Percentiles rank a stretch among this genome's conserved stretches.
phyloP scores from a whole-genome alignment of 192 early-diverging fungal genomes.

The Backusella morwellensis region DNA sequence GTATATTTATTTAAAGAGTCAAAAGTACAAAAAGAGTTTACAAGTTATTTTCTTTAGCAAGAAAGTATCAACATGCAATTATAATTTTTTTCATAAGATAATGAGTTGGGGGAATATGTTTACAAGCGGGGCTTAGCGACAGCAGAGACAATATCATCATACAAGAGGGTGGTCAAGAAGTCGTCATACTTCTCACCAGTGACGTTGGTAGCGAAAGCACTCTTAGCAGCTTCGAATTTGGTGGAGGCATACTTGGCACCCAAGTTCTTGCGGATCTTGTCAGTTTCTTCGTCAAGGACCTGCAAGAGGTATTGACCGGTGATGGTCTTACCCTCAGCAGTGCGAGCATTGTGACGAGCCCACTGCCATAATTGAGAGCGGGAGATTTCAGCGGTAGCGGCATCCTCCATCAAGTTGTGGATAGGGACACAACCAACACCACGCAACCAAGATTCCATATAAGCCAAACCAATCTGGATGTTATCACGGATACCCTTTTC shows the following conservation, averaged over 20 bases:
- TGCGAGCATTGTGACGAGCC: slow-evolving; percentile 83
- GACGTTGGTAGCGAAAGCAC: slow-evolving; percentile 71
- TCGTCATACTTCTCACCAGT: slow-evolving; percentile 86
- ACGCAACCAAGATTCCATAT: slow-evolving; percentile 96
- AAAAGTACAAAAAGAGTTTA: slow-evolving; percentile 6
- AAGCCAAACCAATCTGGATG: slow-evolving; percentile 87
- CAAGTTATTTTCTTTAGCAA: not conserved
- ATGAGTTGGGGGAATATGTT: slow-evolving; percentile 12
- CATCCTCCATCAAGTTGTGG: slow-evolving; percentile 98
- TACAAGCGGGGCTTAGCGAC: slow-evolving; percentile 32
- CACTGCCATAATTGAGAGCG: slow-evolving; percentile 98
- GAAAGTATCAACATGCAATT: slow-evolving; percentile 2
- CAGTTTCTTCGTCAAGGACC: slow-evolving; percentile 88
- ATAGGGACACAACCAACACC: slow-evolving; percentile 97
- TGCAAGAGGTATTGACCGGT: slow-evolving; percentile 75
- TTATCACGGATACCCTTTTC: slow-evolving; percentile 91
- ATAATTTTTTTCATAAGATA: slow-evolving; percentile 6
- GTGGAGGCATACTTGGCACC: slow-evolving; percentile 63
- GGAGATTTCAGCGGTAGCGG: slow-evolving; percentile 97
- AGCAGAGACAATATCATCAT: slow-evolving; percentile 77
- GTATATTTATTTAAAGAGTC: slow-evolving; percentile 5
- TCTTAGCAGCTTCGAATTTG: slow-evolving; percentile 69
- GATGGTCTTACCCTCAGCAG: slow-evolving; percentile 76
- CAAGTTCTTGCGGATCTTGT: slow-evolving; percentile 62
- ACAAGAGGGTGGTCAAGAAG: slow-evolving; percentile 92